phyloP scores from a whole-genome alignment of 257 asterid species.

The Solanum chiquidenum region DNA sequence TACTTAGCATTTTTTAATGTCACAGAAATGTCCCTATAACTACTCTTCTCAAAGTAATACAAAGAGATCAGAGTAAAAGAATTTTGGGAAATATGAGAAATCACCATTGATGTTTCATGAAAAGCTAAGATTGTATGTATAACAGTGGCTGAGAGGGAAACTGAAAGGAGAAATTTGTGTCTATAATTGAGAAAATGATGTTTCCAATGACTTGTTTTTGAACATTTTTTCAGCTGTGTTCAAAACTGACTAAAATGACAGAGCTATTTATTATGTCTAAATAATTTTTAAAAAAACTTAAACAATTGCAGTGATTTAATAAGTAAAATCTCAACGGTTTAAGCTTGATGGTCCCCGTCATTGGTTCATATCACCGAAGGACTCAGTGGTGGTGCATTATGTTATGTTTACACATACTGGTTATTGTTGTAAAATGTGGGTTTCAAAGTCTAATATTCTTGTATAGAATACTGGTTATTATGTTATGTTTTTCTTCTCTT shows the following conservation, averaged over 20 bases:
- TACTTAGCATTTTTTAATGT: background rate
- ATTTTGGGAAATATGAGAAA: background rate
- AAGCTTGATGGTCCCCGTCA: background rate
- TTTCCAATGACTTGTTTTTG: background rate
- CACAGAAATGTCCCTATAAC: background rate
- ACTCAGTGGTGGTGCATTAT: background rate
- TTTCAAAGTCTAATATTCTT: background rate
- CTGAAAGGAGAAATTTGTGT: background rate
- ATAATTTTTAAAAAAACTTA: rapidly evolving
- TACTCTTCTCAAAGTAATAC: background rate
- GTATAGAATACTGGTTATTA: no score
- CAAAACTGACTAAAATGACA: background rate
- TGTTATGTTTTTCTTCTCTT: background rate
- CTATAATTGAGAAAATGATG: background rate
- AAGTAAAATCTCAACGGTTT: background rate
- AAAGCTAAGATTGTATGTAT: background rate
- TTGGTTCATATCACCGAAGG: background rate
- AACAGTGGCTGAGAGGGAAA: background rate
- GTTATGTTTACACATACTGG: background rate
- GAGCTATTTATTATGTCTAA: background rate
- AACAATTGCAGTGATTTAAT: background rate
- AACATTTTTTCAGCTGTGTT: background rate
- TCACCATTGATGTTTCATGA: background rate
- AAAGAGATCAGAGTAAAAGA: background rate
- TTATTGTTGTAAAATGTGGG: background rate